These are phyloP conservation scores for Austroboletus festivus DNA, from an alignment of 768 basidiomycete genomes.

Conservation along the genomic window DNA sequence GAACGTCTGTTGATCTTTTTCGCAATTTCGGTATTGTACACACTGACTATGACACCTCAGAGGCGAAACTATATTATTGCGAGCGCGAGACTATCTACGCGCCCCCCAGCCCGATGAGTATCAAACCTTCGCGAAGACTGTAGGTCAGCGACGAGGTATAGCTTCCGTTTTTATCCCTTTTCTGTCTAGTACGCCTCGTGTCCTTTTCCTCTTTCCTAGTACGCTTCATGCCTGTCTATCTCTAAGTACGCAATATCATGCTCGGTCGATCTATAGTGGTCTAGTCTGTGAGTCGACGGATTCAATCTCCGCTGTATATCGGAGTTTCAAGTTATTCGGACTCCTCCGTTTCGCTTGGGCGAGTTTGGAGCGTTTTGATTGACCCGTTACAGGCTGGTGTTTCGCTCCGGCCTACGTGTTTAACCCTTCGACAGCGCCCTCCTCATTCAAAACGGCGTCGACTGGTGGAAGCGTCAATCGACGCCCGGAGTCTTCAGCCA, in stretches of 20 bases:
- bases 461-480: constrained; percentile 63
- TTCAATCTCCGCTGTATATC: constrained; percentile 20
- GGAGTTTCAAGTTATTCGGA: constrained; percentile 15
- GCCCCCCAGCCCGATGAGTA: neutral
- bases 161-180: no score
- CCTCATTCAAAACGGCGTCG: constrained; percentile 59
- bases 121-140: constrained; percentile 20
- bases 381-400: constrained; percentile 30
- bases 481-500: constrained; percentile 73
- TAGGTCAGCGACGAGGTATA: no score
- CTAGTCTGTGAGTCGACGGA: no score
- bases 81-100: constrained; percentile 9
- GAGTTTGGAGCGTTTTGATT: constrained; percentile 19
- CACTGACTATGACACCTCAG: constrained; percentile 8
- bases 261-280: no score
- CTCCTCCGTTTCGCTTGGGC: no score
- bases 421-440: constrained; percentile 32
- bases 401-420: constrained; percentile 31
- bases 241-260: no score
- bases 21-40: neutral
- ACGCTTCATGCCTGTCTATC: no score
- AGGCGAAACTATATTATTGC: neutral
- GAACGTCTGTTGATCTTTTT: constrained; percentile 2
- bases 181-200: no score
- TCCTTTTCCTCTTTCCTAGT: no score